phyloP scores from a whole-genome alignment of 2,329 filamentous ascomycete genomes.

The Aspergillus fijiensis region DNA sequence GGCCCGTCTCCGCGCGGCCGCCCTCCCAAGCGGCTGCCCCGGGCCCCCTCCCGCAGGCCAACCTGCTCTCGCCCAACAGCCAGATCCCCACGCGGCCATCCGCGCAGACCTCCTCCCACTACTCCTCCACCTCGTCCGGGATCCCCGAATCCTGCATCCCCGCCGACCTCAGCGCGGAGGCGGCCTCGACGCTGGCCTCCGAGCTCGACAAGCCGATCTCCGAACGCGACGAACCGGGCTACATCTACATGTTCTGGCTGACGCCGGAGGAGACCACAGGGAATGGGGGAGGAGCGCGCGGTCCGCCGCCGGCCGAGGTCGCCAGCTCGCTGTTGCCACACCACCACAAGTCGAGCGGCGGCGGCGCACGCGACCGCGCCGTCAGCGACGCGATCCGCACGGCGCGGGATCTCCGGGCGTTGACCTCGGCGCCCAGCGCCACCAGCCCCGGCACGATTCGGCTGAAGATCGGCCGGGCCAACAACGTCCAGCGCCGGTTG shows the following conservation, averaged over 20 bases:
- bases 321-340: constrained; percentile 61
- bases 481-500: constrained; percentile 86
- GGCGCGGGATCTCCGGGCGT: constrained; percentile 36
- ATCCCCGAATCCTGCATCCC: constrained; percentile 68
- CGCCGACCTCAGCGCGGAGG: constrained; percentile 62
- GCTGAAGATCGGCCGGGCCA: constrained; percentile 64
- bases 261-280: constrained; percentile 62
- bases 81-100: constrained; percentile 13
- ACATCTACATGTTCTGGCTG: constrained; percentile 99
- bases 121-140: neutral
- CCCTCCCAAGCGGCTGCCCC: constrained; percentile 6
- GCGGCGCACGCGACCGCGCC: constrained; percentile 28
- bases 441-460: constrained; percentile 59
- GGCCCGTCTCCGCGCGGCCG: constrained; percentile 20
- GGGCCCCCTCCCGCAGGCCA: neutral
- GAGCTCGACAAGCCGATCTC: constrained; percentile 78
- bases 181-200: constrained; percentile 67
- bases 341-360: constrained; percentile 24
- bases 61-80: constrained; percentile 3
- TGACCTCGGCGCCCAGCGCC: constrained; percentile 30
- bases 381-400: constrained; percentile 40
- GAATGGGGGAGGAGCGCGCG: constrained; percentile 31
- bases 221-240: constrained; percentile 74
- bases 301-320: constrained; percentile 57
- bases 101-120: constrained; percentile 43